Evolutionary conservation across 257 asterid species (phyloP).

Genomic region (Primulina tabacum): DNA sequence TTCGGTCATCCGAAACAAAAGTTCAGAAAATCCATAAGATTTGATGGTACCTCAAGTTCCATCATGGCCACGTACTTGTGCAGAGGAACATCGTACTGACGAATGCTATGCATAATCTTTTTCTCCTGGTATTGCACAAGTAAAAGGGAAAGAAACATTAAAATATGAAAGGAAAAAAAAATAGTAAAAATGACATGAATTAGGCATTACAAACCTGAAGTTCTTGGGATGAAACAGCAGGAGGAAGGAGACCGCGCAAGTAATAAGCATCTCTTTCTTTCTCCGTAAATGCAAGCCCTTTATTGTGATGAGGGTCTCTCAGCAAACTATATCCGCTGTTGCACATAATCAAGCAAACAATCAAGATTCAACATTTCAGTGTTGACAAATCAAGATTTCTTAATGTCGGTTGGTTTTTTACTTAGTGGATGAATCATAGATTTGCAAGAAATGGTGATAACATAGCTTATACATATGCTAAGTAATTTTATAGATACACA

Average conservation of each 20-base stretch:
- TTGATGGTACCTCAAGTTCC: constrained; percentile 69
- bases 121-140: constrained; percentile 55
- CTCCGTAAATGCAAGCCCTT: constrained; percentile 80
- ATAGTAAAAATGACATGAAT: neutral
- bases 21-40: neutral
- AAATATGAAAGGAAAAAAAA: neutral
- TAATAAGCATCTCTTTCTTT: constrained; percentile 81
- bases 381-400: neutral
- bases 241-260: constrained; percentile 82
- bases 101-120: constrained; percentile 57
- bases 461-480: too few species aligned
- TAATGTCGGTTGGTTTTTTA: neutral
- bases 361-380: neutral
- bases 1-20: too few species aligned
- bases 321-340: constrained; percentile 64
- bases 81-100: constrained; percentile 67
- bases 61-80: constrained; percentile 74
- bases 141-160: neutral
- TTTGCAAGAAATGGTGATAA: neutral
- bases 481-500: neutral
- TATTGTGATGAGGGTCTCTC: constrained; percentile 85
- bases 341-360: neutral
- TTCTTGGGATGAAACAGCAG: constrained; percentile 46
- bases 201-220: constrained; percentile 51
- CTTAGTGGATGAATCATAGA: neutral